Evolutionary conservation across 2,329 filamentous ascomycete genomes (phyloP), one percentile per base, ranked within the genome.

Genomic region (Colletotrichum eremochloae): DNA sequence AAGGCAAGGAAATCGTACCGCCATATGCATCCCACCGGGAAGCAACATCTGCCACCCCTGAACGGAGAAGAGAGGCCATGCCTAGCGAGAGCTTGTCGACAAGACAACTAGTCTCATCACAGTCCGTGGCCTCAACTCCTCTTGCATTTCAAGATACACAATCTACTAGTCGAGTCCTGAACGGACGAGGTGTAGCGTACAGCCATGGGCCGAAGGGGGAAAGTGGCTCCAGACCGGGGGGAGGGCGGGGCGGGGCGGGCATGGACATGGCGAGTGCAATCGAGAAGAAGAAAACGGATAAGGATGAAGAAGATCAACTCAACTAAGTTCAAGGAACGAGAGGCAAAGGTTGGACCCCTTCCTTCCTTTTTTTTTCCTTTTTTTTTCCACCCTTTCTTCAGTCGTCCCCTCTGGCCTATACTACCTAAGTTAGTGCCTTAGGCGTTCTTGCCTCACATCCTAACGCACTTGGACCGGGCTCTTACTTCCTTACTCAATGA

Each of bases 231-330:
- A 56, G 52, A 36, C 52, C 5, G 31, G 31, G 52, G 9, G 18
- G 24, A 11, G 11, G 50, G 24, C 24, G 24, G 24, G 24, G 24
- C 24, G 24, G 24, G 24, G 24, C 24, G 24, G 24, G 24, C 24
- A 24, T 24, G 24, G 50, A 9, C 14, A 20, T 24, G 50, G 50
- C 50, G 50, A 53, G n/a, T 24, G 55, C 36, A 40, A 36, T 15
- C 36, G 24, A 57, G 36, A 57, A 29, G n/a, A 38, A 42, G 40
- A 42, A 40, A 40, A 24, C 38, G 36, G 14, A 58, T 40, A 36
- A 42, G 18, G 36, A 42, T 42, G 56, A 64, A 55, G 61, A 44
- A 29, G 48, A 55, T 36, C 53, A 38, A 56, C 20, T 1, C 53
- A 36, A 14, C 8, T 18, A 40, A 15, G 12, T 67, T 52, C 36